Conservation (phyloP, 2,329 filamentous ascomycete species). For the Aspergillus proliferans region DNA sequence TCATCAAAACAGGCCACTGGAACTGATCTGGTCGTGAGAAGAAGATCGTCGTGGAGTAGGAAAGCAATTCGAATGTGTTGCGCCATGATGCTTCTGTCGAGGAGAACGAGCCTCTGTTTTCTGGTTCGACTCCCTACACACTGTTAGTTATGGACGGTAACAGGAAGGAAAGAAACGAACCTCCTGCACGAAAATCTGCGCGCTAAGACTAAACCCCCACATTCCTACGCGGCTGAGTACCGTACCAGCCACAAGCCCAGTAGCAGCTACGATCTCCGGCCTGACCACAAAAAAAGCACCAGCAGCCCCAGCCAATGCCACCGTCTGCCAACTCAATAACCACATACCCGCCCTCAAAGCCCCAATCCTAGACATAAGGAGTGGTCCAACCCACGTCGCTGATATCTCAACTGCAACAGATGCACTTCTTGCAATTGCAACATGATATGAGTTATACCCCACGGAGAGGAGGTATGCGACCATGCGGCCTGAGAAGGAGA, state of each 20-base stretch:
- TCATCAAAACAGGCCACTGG: slow-evolving; percentile 51
- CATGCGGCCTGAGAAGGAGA: slow-evolving; percentile 48
- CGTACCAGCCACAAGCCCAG: slow-evolving; percentile 42
- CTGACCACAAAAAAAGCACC: slow-evolving; percentile 32
- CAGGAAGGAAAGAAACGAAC: slow-evolving; percentile 22
- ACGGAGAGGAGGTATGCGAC: slow-evolving; percentile 46
- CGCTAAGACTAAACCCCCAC: slow-evolving; percentile 52
- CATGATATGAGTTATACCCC: slow-evolving; percentile 24
- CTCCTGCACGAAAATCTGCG: slow-evolving; percentile 53
- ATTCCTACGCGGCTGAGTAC: slow-evolving; percentile 51
- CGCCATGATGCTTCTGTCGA: slow-evolving; percentile 59
- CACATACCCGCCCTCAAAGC: slow-evolving; percentile 54
- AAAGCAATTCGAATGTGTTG: slow-evolving; percentile 59
- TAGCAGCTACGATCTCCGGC: slow-evolving; percentile 29
- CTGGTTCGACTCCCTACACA: slow-evolving; percentile 46
- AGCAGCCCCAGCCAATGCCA: slow-evolving; percentile 41
- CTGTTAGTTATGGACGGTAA: neutral
- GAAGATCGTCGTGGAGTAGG: slow-evolving; percentile 56
- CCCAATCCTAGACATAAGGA: slow-evolving; percentile 43
- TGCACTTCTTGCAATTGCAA: slow-evolving; percentile 22
- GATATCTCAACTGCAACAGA: slow-evolving; percentile 43
- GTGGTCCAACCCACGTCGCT: slow-evolving; percentile 44
- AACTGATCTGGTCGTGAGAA: slow-evolving; percentile 57
- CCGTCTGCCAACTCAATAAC: slow-evolving; percentile 57
- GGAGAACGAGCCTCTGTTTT: slow-evolving; percentile 57